Percentiles rank a stretch among this genome's conserved stretches.
phyloP scores from a whole-genome alignment of 352 stramenopile genomes.

The Pythium rhizo-oryzae region DNA sequence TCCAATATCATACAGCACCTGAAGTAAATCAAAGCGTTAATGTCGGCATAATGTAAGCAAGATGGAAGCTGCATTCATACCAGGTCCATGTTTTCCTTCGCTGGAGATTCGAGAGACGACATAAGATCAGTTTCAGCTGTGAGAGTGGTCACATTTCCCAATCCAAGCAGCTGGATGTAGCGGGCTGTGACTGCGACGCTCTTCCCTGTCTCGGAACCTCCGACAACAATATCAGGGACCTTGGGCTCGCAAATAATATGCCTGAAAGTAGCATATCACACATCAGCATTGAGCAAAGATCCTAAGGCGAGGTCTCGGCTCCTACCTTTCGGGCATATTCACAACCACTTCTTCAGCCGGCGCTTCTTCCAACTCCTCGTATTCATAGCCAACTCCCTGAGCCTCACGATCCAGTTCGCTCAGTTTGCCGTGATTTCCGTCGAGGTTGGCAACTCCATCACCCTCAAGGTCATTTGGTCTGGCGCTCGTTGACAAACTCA shows the following conservation, averaged over 20 bases:
- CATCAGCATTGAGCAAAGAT: background rate
- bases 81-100: slow-evolving; percentile 46
- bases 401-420: slow-evolving; percentile 31
- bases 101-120: slow-evolving; percentile 36
- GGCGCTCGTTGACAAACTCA: background rate
- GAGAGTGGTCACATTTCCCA: slow-evolving; percentile 53
- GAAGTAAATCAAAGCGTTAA: background rate
- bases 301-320: background rate
- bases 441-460: background rate
- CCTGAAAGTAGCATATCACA: background rate
- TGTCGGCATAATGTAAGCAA: background rate
- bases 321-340: slow-evolving; percentile 13
- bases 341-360: background rate
- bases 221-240: slow-evolving; percentile 63
- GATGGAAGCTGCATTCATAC: slow-evolving; percentile 30
- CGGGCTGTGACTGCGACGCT: slow-evolving; percentile 54
- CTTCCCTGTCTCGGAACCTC: slow-evolving; percentile 37
- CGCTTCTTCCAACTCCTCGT: slow-evolving; percentile 36
- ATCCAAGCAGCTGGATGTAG: slow-evolving; percentile 72
- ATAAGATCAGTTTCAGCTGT: slow-evolving; percentile 43
- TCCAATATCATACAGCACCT: slow-evolving; percentile 74
- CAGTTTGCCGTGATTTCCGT: slow-evolving; percentile 25
- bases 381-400: slow-evolving; percentile 46
- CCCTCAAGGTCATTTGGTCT: slow-evolving; percentile 14
- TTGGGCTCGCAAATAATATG: slow-evolving; percentile 44